Base-by-base conservation (phyloP, 176 grass and related monocot genomes). In the Triticum dicoccoides region DNA sequence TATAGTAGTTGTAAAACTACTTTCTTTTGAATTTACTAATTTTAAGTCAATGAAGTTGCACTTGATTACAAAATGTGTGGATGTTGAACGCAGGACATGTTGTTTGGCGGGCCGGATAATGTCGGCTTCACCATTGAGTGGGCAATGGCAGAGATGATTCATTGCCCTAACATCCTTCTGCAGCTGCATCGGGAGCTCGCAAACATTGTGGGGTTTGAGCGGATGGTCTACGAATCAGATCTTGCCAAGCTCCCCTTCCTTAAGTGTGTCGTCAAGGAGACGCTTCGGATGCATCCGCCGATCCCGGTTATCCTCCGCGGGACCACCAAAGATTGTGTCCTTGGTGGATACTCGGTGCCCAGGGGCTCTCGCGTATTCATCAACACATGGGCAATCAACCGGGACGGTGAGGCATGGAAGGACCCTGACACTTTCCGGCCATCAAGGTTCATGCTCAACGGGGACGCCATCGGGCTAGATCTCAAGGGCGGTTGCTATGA, bases 31-130 rank as follows among this genome's bases (percentile, higher is more conserved):
- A 41, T 41, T 9, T 41, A 41, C 0, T 39, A 8, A 9, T 41
- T 9, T 41, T 41, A 9, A 41, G 39, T 9, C 39, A 2, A 41
- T 1, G 8, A 41, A 41, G 39, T 29, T 29, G 29, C 39, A 41
- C 39, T 41, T 41, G 2, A 41, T 41, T 42, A 42, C 41, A 42
- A 2, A 42, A 42, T 42, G 5, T 15, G 8, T 75, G 27, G 27
- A 29, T 1, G 58, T 0, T 61, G 58, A 61, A 61, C 17, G 61
- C 78, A 97, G 94, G 94, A 97, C 64, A 83, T 93, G 83, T 93
- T 97, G 94, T 97, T 97, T 39, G 94, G 94, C 3, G 94, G 94
- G 44, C 93, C 94, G 74, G 94, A 97, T 71, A 97, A 91, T 37
- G 94, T 97, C 62, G 94, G 89, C 9, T 87, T 87, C 2, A 87